phyloP scores from a whole-genome alignment of 345 rosid species.

The Punica granatum region DNA sequence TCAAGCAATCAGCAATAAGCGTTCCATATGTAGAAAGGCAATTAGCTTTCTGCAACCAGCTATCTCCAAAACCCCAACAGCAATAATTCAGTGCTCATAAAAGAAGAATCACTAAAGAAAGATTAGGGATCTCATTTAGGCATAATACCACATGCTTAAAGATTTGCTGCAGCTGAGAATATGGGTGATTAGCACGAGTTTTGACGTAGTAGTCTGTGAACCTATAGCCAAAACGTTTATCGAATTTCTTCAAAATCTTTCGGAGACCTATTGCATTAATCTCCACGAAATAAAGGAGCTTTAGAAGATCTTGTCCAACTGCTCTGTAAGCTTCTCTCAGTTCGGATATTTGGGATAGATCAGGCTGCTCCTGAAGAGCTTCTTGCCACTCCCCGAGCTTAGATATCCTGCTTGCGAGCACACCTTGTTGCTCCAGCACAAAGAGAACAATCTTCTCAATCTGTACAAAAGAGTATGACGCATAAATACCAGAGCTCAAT shows the following conservation, averaged over 20 bases:
- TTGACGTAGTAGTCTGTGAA: slow-evolving; percentile 89
- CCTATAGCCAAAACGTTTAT: slow-evolving; percentile 90
- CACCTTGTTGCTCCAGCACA: slow-evolving; percentile 94
- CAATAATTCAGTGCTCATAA: background rate
- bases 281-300: slow-evolving; percentile 81
- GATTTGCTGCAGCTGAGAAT: slow-evolving; percentile 97
- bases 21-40: background rate
- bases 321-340: slow-evolving; percentile 75
- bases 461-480: slow-evolving; percentile 29
- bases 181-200: slow-evolving; percentile 97
- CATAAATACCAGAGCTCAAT: background rate
- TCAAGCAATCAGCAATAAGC: background rate
- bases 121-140: slow-evolving; percentile 4
- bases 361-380: slow-evolving; percentile 56
- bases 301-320: slow-evolving; percentile 68
- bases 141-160: slow-evolving; percentile 92
- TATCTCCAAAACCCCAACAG: background rate
- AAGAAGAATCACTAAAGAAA: background rate
- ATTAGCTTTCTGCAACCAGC: background rate
- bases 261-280: slow-evolving; percentile 88
- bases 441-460: slow-evolving; percentile 94
- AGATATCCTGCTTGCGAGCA: slow-evolving; percentile 61
- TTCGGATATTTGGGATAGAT: slow-evolving; percentile 47
- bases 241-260: slow-evolving; percentile 93
- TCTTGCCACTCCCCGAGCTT: slow-evolving; percentile 62